Conservation (phyloP, 768 basidiomycete genomes). For the Kwoniella newhampshirensis region DNA sequence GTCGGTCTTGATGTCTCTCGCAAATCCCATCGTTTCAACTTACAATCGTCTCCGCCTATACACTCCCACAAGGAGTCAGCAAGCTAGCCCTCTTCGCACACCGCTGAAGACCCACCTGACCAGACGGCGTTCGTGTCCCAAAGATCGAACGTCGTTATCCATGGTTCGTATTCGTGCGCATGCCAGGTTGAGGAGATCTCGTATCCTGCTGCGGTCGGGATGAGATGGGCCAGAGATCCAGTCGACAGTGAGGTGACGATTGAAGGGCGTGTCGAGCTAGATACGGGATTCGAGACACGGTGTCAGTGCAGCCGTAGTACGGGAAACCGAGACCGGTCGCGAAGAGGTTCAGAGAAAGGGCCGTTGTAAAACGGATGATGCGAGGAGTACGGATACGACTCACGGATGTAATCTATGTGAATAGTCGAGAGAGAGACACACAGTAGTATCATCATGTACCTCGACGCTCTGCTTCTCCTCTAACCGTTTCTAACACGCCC, state of each 20-base stretch:
- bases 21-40: constrained; percentile 86
- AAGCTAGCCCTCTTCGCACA: too few species aligned
- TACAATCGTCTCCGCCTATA: constrained; percentile 87
- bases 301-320: too few species aligned
- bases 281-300: too few species aligned
- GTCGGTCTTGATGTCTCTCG: constrained; percentile 66
- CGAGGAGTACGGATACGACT: too few species aligned
- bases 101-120: constrained; percentile 64
- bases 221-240: constrained; percentile 68
- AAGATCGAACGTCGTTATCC: constrained; percentile 88
- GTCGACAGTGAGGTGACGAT: constrained; percentile 80
- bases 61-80: neutral
- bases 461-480: constrained; percentile 42
- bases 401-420: constrained; percentile 61
- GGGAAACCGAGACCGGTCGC: too few species aligned
- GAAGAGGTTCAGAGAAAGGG: too few species aligned
- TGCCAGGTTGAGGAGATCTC: constrained; percentile 63
- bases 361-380: too few species aligned
- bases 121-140: constrained; percentile 79
- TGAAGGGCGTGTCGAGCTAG: constrained; percentile 28
- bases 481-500: constrained; percentile 42
- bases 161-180: constrained; percentile 91
- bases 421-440: constrained; percentile 95
- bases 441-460: constrained; percentile 58
- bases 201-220: constrained; percentile 56